Percentiles rank a stretch among this genome's conserved stretches.
Conservation (phyloP, 1,284 basidiomycete genomes). For the Phaffia rhodozyma region DNA sequence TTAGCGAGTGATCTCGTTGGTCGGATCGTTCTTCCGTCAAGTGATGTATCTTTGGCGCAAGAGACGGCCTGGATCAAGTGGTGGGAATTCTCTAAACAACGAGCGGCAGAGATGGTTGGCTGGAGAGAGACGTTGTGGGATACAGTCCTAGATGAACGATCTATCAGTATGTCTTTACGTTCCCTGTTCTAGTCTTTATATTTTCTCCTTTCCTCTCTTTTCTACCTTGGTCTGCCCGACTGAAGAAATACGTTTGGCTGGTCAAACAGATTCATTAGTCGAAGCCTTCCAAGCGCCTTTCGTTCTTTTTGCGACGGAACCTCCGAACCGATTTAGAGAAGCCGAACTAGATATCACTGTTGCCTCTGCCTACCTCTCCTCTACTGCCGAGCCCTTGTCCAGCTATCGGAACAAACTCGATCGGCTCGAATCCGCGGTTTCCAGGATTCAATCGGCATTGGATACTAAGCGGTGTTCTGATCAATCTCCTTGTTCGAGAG, state of each 20-base stretch:
- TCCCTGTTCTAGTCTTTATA: too few species aligned
- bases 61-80: not conserved
- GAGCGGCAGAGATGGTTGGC: not conserved
- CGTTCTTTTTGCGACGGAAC: conserved; percentile 13
- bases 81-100: not conserved
- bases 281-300: not conserved
- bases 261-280: not conserved
- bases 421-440: too few species aligned
- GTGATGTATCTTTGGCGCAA: not conserved
- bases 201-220: too few species aligned
- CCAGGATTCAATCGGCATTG: too few species aligned
- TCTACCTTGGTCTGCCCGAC: too few species aligned
- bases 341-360: conserved; percentile 4
- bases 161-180: too few species aligned
- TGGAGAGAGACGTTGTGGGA: not conserved
- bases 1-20: not conserved
- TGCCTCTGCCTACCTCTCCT: too few species aligned
- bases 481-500: too few species aligned
- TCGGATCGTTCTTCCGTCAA: not conserved
- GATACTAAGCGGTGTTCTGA: too few species aligned
- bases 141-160: not conserved
- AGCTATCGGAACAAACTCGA: too few species aligned
- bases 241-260: too few species aligned
- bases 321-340: conserved; percentile 9
- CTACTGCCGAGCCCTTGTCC: too few species aligned